Base-by-base conservation (phyloP, 306 rosid species). In the Vigna mungo region DNA sequence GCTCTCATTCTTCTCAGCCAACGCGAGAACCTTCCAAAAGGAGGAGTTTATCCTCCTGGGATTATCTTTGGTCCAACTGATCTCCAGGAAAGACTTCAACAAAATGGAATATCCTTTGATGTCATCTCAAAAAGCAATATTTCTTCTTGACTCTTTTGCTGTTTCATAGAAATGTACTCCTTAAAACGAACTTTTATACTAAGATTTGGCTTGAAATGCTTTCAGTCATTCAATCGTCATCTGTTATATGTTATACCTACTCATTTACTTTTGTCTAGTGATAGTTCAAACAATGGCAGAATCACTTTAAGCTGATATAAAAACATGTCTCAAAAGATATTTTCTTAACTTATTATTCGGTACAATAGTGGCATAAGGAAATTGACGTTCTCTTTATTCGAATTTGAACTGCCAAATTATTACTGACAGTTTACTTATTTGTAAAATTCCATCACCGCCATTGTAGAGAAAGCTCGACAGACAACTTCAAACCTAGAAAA, bases 61-160 rank as follows among this genome's bases (percentile, higher is more conserved):
- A 89, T 92, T 72, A 75, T 92, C 73, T 92, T 94, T 58, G 97
- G 97, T 32, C 87, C 93, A 43, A 92, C 91, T 32, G 87, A 90
- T 81, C 98, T 94, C 32, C 97, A 89, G 72, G 82, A 88, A 47
- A 84, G 87, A 68, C 93, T 92, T 43, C 92, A 90, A 79, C 78
- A 86, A 68, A 94, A 92, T 71, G 98, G 97, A 39, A 85, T 94
- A 32, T 85, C 96, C 15, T 92, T 94, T 83, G 97, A 92, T 72
- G 47, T 89, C 80, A 76, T 94, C 79, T 94, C 95, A 8, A 89
- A 80, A 90, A 84, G 47, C 23, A 75, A 72, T 12, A 71, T 87
- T 75, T 85, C 92, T 74, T 78, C 83, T 37, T 91, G 85, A 86
- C 17, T n/a, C 12, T n/a, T 23, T 23, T 46, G 5, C 39, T 65